A percentile compares a stretch with the other conserved stretches of the same genome.
Evolutionary conservation across 306 rosid species (phyloP).

Genomic region (Fragaria nilgerrensis): DNA sequence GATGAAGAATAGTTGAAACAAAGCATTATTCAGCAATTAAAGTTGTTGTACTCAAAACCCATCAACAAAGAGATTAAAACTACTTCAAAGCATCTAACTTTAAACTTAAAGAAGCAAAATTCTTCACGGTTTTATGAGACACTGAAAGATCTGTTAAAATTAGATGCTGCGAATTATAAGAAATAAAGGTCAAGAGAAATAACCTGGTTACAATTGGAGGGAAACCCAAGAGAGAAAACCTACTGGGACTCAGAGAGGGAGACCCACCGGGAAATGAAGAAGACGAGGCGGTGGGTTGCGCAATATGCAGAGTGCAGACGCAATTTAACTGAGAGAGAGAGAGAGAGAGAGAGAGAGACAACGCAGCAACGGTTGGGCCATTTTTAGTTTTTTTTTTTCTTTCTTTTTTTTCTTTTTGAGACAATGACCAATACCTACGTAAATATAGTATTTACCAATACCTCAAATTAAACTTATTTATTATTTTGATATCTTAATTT

Average conservation of each 20-base stretch:
- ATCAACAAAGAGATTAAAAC: not conserved
- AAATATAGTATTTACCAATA: no score
- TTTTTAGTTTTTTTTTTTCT: no score
- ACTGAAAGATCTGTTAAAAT: not conserved
- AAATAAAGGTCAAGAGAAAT: not conserved
- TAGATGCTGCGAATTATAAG: not conserved
- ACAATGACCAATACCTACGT: no score
- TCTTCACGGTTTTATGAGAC: not conserved
- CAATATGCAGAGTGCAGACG: not conserved
- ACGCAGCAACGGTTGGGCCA: not conserved
- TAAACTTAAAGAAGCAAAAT: not conserved
- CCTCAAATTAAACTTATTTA: no score
- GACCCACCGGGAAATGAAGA: not conserved
- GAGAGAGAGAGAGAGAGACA: not conserved
- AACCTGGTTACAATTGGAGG: not conserved
- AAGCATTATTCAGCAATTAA: not conserved
- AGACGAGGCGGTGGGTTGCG: no score
- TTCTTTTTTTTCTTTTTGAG: no score
- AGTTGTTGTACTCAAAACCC: slow-evolving; percentile 6
- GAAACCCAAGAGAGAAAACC: not conserved
- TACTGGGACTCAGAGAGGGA: not conserved
- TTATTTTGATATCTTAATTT: no score
- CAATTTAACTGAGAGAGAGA: not conserved
- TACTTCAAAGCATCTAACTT: not conserved
- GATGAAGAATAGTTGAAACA: not conserved